Base-by-base conservation (phyloP, 1,284 basidiomycete species). In the Quambalaria eucalypti region DNA sequence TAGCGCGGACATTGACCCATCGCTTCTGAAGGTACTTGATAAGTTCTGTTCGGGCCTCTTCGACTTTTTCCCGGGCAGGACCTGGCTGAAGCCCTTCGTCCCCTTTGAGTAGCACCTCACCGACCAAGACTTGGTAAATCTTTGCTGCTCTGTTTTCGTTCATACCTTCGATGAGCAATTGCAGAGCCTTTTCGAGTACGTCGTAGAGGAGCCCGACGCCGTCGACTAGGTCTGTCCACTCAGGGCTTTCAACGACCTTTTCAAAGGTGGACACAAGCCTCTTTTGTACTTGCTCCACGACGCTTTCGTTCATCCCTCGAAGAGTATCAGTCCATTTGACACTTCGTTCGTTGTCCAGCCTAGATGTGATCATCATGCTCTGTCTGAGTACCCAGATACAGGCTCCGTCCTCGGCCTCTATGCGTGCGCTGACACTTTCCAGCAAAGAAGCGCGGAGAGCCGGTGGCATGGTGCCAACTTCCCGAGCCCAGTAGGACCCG, bases 1-100 rank as follows among this genome's bases (percentile, higher is more conserved):
- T 83, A 53, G 85, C 82, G 16, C 86, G 81, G 31, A 91, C 82
- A n/a, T 79, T 81, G 54, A 86, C 75, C 89, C 88, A 93, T 28
- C 69, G 46, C 47, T 61, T 66, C 50, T 62, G 57, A 33, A 72
- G 55, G 48, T 67, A 72, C 14, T 60, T 51, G 28, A 72, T 29
- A 36, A 70, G 55, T 50, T 59, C 63, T 1, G 28, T 50, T 9
- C 69, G 58, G 1, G 68, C 64, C 25, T 61, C 64, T 50, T 72
- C 68, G 2, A 70, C 56, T 2, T 51, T 4, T 23, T 23, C 1
- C 26, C 40, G 21, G 61, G 48, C 23, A 60, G 53, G 19, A 9
- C 25, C 49, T 10, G 52, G 33, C n/a, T 52, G 30, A 36, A 65
- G 50, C 1, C 64, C 64, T 21, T 72, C 63, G 10, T 72, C 68